Evolutionary conservation across 2,329 filamentous ascomycete species (phyloP).

Genomic region (Aspergillus caelatus): DNA sequence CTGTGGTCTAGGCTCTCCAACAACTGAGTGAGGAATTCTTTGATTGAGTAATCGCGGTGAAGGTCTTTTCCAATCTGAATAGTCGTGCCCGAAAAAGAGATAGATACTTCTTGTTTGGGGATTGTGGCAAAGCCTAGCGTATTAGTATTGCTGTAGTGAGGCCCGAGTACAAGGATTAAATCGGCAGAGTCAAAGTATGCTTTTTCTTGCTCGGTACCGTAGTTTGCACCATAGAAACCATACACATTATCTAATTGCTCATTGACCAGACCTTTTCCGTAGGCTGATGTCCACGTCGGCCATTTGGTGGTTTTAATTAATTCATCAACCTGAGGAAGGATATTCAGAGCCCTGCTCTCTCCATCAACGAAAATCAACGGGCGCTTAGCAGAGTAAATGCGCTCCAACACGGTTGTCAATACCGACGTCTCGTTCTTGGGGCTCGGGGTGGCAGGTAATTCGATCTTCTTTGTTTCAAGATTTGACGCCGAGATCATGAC

Average conservation of each 20-base stretch:
- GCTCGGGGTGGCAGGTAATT: constrained; percentile 12
- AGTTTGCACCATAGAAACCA: constrained; percentile 51
- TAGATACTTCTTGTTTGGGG: constrained; percentile 73
- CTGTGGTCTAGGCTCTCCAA: constrained; percentile 62
- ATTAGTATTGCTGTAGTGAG: constrained; percentile 48
- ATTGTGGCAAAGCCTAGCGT: constrained; percentile 76
- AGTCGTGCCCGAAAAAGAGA: constrained; percentile 77
- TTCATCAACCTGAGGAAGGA: constrained; percentile 46
- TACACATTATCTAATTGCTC: constrained; percentile 53
- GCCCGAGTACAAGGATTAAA: constrained; percentile 40
- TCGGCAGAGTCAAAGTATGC: constrained; percentile 42
- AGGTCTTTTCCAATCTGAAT: constrained; percentile 70
- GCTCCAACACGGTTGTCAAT: constrained; percentile 41
- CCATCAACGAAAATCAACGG: constrained; percentile 59
- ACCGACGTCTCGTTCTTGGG: constrained; percentile 18
- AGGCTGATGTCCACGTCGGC: constrained; percentile 53
- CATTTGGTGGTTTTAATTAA: constrained; percentile 49
- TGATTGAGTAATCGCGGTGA: constrained; percentile 77
- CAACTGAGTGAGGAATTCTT: constrained; percentile 73
- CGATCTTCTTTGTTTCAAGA: constrained; percentile 22
- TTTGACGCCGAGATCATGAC: constrained; percentile 24
- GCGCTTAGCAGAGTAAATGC: constrained; percentile 49
- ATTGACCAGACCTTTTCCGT: constrained; percentile 56
- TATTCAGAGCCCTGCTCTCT: constrained; percentile 47
- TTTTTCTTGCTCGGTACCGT: constrained; percentile 33